A percentile compares a stretch with the other conserved stretches of the same genome.
phyloP scores from a whole-genome alignment of 768 basidiomycete species.

The Tephrocybe sp. region DNA sequence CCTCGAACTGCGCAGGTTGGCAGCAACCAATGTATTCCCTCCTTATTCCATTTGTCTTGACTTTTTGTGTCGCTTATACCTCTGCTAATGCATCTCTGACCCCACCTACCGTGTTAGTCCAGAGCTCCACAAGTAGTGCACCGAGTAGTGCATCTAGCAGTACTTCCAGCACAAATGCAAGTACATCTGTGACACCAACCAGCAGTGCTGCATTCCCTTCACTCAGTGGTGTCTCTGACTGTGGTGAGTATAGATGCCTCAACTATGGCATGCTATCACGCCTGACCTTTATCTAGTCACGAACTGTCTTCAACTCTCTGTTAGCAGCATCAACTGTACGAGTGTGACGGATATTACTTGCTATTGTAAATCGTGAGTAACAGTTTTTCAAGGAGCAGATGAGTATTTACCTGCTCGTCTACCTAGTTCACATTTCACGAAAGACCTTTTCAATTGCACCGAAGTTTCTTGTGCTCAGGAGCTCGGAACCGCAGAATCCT shows the following conservation, averaged over 20 bases:
- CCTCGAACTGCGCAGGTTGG: background rate
- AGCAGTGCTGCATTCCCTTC: conserved; percentile 35
- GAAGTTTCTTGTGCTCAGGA: conserved; percentile 32
- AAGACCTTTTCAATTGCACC: conserved; percentile 35
- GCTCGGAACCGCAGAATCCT: conserved; percentile 35
- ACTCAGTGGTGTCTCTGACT: conserved; percentile 34
- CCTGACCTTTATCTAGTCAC: conserved; percentile 30
- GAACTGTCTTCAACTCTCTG: conserved; percentile 34
- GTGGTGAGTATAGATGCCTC: conserved; percentile 27
- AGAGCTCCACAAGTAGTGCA: conserved; percentile 5
- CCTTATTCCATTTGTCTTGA: background rate
- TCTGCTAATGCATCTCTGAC: conserved; percentile 14
- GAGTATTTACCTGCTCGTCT: background rate
- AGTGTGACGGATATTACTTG: conserved; percentile 47
- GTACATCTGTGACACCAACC: conserved; percentile 23
- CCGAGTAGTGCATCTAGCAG: conserved; percentile 4
- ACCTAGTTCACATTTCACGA: conserved; percentile 31
- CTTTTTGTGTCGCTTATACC: background rate
- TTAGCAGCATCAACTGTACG: conserved; percentile 36
- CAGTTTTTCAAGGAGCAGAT: background rate
- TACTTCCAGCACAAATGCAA: conserved; percentile 11
- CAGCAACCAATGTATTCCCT: background rate
- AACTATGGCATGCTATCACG: background rate
- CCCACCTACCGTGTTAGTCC: conserved; percentile 16
- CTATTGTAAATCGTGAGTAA: conserved; percentile 39